Base-by-base conservation (phyloP, 1,284 basidiomycete species). In the Clitocybe nebularis region DNA sequence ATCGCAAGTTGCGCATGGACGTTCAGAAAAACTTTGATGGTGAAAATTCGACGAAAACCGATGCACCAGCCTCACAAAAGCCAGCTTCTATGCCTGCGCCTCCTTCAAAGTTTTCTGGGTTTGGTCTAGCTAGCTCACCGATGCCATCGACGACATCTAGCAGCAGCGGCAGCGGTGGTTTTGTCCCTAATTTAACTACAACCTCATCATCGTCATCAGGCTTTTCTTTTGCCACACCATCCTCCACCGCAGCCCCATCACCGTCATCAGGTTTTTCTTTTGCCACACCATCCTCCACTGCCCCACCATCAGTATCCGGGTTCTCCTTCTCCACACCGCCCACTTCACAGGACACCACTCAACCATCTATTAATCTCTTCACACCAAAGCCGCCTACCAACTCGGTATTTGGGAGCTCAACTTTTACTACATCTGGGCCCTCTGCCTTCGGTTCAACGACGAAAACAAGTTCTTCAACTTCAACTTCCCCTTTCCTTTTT, bases 1-100 rank as follows among this genome's bases (percentile, higher is more conserved):
- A 94, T 63, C 78, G 72, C 52, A 67, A 62, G 7, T 62, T 84
- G 32, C 73, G 88, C 4, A 59, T 68, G 5, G 69, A 72, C 28
- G 74, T 84, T 5, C 77, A 81, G 54, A 72, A 71, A 34, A 74
- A 82, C 26, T 81, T 71, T 47, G 75, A 82, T 39, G 61, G 63
- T 10, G 62, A 60, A 44, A 60, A 52, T 24, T 19, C 54, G n/a
- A 37, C 56, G 35, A 36, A 14, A 36, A 37, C 14, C 34, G 47
- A 6, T 16, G 35, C 49, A 10, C 43, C 51, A 10, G 45, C 50
- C 22, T 40, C 23, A 26, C 22, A 38, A 9, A 57, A 52, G 39
- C 37, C 49, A 33, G 46, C 63, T 23, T 30, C 59, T 8, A 69
- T 76, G 68, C 72, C 77, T 16, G 64, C 69, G 13, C 64, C 74